Percentiles rank a stretch among this genome's conserved stretches.
Conservation (phyloP, 345 rosid genomes). For the Durio zibethinus region DNA sequence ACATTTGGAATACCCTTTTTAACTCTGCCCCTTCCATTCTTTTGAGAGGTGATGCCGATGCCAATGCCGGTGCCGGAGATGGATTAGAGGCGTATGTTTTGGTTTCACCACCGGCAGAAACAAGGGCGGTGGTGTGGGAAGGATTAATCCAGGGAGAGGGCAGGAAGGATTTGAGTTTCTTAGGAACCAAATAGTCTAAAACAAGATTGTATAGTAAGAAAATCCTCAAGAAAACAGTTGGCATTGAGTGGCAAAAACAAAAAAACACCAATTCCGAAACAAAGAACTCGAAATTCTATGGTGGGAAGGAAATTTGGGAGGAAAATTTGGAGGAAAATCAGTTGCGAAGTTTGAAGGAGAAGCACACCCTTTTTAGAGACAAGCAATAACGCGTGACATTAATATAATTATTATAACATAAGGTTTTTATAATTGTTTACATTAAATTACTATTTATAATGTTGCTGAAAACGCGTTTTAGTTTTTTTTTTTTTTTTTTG, state of each 20-base stretch:
- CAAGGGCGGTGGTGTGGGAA: neutral
- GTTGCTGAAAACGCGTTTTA: constrained; percentile 9
- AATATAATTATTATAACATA: neutral
- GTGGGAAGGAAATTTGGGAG: constrained; percentile 2
- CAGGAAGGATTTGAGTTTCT: constrained; percentile 24
- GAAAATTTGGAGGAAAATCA: neutral
- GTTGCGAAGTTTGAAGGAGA: neutral
- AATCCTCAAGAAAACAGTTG: constrained; percentile 18
- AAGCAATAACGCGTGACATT: constrained; percentile 6
- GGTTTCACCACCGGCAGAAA: neutral
- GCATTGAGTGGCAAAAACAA: constrained; percentile 12
- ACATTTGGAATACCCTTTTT: constrained; percentile 67
- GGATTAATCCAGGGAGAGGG: constrained; percentile 14
- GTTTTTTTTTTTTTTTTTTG: neutral
- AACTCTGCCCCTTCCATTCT: constrained; percentile 57
- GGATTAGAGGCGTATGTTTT: neutral
- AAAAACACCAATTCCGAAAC: too few species aligned
- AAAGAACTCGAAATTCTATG: neutral
- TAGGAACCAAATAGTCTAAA: constrained; percentile 24
- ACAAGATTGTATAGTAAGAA: constrained; percentile 24
- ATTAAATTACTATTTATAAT: neutral
- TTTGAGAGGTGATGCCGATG: neutral
- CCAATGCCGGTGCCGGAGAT: neutral
- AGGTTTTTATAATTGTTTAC: too few species aligned
- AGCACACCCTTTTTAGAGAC: neutral